These are phyloP conservation scores for Fraxinus ornus DNA, from an alignment of 305 asterid genomes.

Conservation along the genomic window DNA sequence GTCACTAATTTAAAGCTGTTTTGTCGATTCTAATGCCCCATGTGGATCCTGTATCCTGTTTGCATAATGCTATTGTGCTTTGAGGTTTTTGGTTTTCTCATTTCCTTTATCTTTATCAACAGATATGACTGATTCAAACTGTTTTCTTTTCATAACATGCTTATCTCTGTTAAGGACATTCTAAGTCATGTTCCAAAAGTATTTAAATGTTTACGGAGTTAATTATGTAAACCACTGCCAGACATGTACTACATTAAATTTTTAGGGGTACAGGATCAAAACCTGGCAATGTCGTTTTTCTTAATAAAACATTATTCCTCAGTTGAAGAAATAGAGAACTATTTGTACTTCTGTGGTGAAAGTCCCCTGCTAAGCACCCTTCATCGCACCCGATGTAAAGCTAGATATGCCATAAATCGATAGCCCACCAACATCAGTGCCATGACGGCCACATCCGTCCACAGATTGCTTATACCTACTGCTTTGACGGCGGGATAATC, in stretches of 20 bases:
- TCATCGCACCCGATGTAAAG: conserved; percentile 71
- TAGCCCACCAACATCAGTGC: conserved; percentile 80
- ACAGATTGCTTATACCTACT: conserved; percentile 65
- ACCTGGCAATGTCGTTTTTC: conserved; percentile 45
- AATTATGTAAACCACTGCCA: conserved; percentile 45
- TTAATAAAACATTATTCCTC: conserved; percentile 54
- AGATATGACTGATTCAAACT: conserved; percentile 4
- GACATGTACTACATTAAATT: conserved; percentile 36
- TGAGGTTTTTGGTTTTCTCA: conserved; percentile 22
- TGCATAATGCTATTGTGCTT: conserved; percentile 22
- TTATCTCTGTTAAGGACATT: conserved; percentile 21
- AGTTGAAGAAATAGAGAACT: conserved; percentile 39
- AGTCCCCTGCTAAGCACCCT: conserved; percentile 9
- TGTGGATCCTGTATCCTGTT: conserved; percentile 28
- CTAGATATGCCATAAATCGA: conserved; percentile 78
- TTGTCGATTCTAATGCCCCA: conserved; percentile 37
- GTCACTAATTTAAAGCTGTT: conserved; percentile 32
- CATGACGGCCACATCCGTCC: conserved; percentile 71
- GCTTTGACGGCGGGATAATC: conserved; percentile 79
- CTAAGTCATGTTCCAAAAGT: conserved; percentile 29
- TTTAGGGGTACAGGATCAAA: conserved; percentile 43
- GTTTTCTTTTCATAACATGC: conserved; percentile 6
- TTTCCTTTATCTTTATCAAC: conserved; percentile 7
- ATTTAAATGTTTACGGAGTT: conserved; percentile 25
- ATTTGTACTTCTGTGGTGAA: conserved; percentile 10